A percentile compares a stretch with the other conserved stretches of the same genome.
Conservation (phyloP, 768 basidiomycete genomes). For the Boletus rubropictus region DNA sequence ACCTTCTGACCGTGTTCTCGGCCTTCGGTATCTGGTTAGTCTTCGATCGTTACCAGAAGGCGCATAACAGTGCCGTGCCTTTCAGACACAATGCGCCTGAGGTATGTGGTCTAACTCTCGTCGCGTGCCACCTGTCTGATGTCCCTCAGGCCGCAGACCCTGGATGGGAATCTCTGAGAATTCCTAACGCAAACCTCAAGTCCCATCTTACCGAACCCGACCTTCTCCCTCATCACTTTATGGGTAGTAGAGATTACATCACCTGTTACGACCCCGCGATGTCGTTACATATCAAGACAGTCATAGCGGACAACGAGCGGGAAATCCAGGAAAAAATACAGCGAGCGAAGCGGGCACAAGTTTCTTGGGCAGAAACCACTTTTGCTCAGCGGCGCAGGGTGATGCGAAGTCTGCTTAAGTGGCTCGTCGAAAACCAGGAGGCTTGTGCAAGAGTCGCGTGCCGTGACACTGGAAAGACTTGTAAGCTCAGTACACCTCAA, state of each 20-base stretch:
- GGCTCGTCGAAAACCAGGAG: slow-evolving; percentile 90
- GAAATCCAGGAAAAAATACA: slow-evolving; percentile 74
- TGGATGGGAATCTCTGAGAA: slow-evolving; percentile 47
- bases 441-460: slow-evolving; percentile 81
- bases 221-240: slow-evolving; percentile 45
- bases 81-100: slow-evolving; percentile 56
- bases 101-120: slow-evolving; percentile 37
- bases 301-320: slow-evolving; percentile 64
- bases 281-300: slow-evolving; percentile 71
- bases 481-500: slow-evolving; percentile 39
- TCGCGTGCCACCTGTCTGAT: slow-evolving; percentile 11
- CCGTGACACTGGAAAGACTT: slow-evolving; percentile 92
- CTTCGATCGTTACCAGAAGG: slow-evolving; percentile 65
- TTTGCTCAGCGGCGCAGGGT: slow-evolving; percentile 80
- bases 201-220: slow-evolving; percentile 56
- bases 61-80: slow-evolving; percentile 65
- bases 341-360: slow-evolving; percentile 60
- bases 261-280: slow-evolving; percentile 93
- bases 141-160: slow-evolving; percentile 50
- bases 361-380: slow-evolving; percentile 64
- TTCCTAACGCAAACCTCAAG: slow-evolving; percentile 54
- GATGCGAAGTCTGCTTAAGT: slow-evolving; percentile 80
- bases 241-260: slow-evolving; percentile 59
- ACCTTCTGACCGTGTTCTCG: slow-evolving; percentile 64
- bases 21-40: slow-evolving; percentile 78